Conservation (phyloP, 805 yeast species). For the Isabelozyma rhagii region DNA sequence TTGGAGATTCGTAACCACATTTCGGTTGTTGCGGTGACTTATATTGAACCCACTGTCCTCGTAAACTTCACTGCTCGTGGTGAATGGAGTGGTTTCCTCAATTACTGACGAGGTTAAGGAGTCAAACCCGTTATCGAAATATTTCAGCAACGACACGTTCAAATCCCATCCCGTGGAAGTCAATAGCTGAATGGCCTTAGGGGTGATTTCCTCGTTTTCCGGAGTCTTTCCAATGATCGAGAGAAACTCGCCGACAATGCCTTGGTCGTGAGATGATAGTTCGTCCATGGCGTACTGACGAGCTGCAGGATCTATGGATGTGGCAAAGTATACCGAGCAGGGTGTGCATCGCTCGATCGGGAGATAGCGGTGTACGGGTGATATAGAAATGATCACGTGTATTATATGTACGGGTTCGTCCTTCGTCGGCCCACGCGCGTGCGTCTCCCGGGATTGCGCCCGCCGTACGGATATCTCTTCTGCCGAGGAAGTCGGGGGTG, state of each 20-base stretch:
- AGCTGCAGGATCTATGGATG: neutral
- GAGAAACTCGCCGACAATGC: neutral
- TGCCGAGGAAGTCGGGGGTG: neutral
- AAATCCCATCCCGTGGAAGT: conserved; percentile 56
- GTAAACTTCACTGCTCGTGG: conserved; percentile 10
- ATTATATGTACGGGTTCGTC: neutral
- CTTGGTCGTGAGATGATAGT: neutral
- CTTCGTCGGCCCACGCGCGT: neutral
- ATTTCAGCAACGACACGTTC: conserved; percentile 58
- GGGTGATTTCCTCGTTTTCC: neutral
- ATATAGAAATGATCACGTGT: no score
- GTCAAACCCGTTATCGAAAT: conserved; percentile 50
- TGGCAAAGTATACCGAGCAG: neutral
- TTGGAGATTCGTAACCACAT: conserved; percentile 17
- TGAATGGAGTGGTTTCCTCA: conserved; percentile 20
- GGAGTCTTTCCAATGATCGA: neutral
- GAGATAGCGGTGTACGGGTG: neutral
- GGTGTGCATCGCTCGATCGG: no score
- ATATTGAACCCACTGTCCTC: conserved; percentile 4
- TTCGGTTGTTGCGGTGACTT: conserved; percentile 4
- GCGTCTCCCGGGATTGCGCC: neutral
- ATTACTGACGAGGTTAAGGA: conserved; percentile 17
- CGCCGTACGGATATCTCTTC: neutral
- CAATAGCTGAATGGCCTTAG: conserved; percentile 44
- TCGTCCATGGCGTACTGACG: neutral